Base-by-base conservation (phyloP, 2,329 filamentous ascomycete genomes). In the Aspergillus proliferans region DNA sequence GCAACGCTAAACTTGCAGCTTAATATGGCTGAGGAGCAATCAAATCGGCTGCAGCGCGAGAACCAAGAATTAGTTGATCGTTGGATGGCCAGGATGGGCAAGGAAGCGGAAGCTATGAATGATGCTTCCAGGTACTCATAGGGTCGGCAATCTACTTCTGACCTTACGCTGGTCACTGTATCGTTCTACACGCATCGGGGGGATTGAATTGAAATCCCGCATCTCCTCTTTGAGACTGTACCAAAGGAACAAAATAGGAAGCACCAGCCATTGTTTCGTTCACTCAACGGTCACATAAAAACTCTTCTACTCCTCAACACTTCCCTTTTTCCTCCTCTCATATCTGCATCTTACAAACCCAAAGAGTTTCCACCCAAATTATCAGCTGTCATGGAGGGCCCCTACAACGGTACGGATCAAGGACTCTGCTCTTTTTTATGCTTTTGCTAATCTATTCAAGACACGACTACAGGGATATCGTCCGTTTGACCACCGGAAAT, bases 101-200 rank as follows among this genome's bases (percentile, higher is more conserved):
- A 85, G 64, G 91, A 96, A 72, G 92, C 88, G 9, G 87, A 93
- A 48, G 84, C 82, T 54, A 91, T 95, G 85, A 97, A 97, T 62
- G 66, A 78, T 45, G 70, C 73, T 49, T 73, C 73, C 34, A 74
- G 70, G 43, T 76, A 69, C 57, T 73, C 71, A 46, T 75, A 59
- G 67, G n/a, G 38, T 40, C 18, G 6, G 38, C 38, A 19, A 21
- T 12, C 19, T 19, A 6, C 38, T 12, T 21, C 4, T 38, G 34
- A 12, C 9, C 3, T 30, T 30, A 5, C 6, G n/a, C 6, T 38
- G n/a, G n/a, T n/a, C 6, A 38, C 6, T 18, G 7, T 18, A 38
- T 38, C 34, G 8, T 7, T 22, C 41, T 22, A 42, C 3, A 8
- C 39, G 10, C 19, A 38, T 42, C 33, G 30, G 43, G 10, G 10